Evolutionary conservation across 176 grass and related monocot genomes (phyloP).

Genomic region (Eleusine indica): DNA sequence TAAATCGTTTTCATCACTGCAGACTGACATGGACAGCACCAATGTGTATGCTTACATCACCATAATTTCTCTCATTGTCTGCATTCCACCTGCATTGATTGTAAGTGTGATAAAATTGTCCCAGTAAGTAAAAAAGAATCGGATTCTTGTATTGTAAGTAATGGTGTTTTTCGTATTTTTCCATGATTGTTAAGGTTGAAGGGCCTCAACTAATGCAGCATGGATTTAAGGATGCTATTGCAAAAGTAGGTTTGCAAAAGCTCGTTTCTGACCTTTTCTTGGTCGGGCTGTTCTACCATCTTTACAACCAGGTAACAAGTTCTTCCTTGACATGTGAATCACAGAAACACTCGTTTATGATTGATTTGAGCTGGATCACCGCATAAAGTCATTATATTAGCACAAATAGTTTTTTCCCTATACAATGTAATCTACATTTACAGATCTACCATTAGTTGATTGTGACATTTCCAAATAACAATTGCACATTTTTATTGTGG

Average conservation of each 20-base stretch:
- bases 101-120: constrained; percentile 55
- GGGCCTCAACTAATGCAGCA: constrained; percentile 79
- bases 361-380: constrained; percentile 18
- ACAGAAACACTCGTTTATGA: constrained; percentile 1
- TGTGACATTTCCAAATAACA: constrained; percentile 2
- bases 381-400: neutral
- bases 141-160: constrained; percentile 2
- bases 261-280: constrained; percentile 82
- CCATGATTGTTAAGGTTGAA: constrained; percentile 66
- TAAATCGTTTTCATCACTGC: constrained; percentile 45
- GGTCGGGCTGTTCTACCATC: constrained; percentile 98
- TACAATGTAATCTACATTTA: constrained; percentile 24
- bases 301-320: constrained; percentile 91
- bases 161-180: constrained; percentile 12
- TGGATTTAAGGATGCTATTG: constrained; percentile 85
- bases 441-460: constrained; percentile 14
- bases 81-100: constrained; percentile 88
- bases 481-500: too few relatives aligned
- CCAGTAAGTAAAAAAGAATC: constrained; percentile 3
- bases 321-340: constrained; percentile 26
- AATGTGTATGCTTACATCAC: constrained; percentile 97
- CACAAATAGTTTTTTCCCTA: neutral
- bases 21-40: constrained; percentile 99
- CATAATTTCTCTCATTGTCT: constrained; percentile 93
- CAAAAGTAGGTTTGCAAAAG: constrained; percentile 84